Percentiles rank a stretch among this genome's conserved stretches.
phyloP scores from a whole-genome alignment of 2,329 filamentous ascomycete genomes.

The Pestalotiopsis sp. region DNA sequence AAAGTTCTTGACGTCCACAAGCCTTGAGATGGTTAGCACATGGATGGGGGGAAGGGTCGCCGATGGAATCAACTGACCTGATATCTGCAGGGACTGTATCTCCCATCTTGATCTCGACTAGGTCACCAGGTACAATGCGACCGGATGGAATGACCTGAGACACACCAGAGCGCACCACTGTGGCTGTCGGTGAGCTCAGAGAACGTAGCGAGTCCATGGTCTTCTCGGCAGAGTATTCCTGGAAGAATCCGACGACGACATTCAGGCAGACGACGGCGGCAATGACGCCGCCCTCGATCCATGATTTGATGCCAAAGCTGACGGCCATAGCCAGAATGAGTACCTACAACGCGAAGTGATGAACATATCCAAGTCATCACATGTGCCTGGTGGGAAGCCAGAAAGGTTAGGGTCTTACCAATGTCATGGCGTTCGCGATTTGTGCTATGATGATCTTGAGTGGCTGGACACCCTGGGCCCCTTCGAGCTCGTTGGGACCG shows the following conservation, averaged over 20 bases:
- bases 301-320: slow-evolving; percentile 54
- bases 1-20: slow-evolving; percentile 57
- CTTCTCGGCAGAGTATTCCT: slow-evolving; percentile 58
- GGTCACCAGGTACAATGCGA: slow-evolving; percentile 59
- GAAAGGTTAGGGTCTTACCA: slow-evolving; percentile 41
- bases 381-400: background rate
- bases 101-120: slow-evolving; percentile 57
- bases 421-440: slow-evolving; percentile 67
- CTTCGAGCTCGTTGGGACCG: slow-evolving; percentile 62
- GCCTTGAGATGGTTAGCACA: slow-evolving; percentile 6
- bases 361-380: background rate
- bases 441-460: slow-evolving; percentile 63
- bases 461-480: slow-evolving; percentile 56
- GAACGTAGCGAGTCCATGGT: slow-evolving; percentile 56
- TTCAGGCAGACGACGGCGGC: slow-evolving; percentile 42
- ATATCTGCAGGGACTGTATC: slow-evolving; percentile 47
- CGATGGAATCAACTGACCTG: slow-evolving; percentile 18
- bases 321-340: slow-evolving; percentile 56
- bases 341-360: background rate
- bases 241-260: slow-evolving; percentile 38
- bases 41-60: background rate
- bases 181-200: slow-evolving; percentile 52
- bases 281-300: slow-evolving; percentile 59
- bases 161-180: slow-evolving; percentile 53
- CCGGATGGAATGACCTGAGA: slow-evolving; percentile 52